These are phyloP conservation scores for Rickenella mellea DNA, from an alignment of 768 basidiomycete genomes.

Conservation along the genomic window DNA sequence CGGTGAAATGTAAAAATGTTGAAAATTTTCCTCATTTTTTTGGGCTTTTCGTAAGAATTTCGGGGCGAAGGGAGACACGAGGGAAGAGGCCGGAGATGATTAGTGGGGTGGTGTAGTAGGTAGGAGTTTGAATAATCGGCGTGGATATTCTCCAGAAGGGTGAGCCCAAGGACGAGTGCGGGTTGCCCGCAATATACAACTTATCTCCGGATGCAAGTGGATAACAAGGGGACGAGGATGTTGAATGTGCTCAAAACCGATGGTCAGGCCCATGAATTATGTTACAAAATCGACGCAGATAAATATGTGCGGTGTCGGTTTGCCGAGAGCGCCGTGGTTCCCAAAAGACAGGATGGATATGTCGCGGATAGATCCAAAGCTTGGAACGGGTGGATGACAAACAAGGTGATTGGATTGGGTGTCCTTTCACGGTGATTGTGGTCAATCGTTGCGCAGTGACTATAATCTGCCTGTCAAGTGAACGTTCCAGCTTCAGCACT, in stretches of 20 bases:
- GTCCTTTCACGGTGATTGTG: too few relatives aligned
- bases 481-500: background rate
- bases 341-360: background rate
- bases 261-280: too few relatives aligned
- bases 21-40: conserved; percentile 2
- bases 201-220: background rate
- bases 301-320: too few relatives aligned
- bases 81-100: background rate
- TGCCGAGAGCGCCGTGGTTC: too few relatives aligned
- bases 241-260: too few relatives aligned
- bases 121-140: background rate
- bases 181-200: background rate
- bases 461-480: background rate
- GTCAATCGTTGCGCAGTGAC: too few relatives aligned
- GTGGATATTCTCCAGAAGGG: background rate
- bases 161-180: background rate
- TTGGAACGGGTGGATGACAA: background rate
- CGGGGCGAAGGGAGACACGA: background rate
- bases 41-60: background rate
- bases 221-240: too few relatives aligned
- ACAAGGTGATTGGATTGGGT: too few relatives aligned
- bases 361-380: background rate
- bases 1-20: background rate
- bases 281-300: too few relatives aligned
- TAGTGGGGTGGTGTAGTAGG: background rate